Evolutionary conservation across 352 stramenopile species (phyloP), one percentile per base, ranked within the genome.

Genomic region (Pythium sp.): DNA sequence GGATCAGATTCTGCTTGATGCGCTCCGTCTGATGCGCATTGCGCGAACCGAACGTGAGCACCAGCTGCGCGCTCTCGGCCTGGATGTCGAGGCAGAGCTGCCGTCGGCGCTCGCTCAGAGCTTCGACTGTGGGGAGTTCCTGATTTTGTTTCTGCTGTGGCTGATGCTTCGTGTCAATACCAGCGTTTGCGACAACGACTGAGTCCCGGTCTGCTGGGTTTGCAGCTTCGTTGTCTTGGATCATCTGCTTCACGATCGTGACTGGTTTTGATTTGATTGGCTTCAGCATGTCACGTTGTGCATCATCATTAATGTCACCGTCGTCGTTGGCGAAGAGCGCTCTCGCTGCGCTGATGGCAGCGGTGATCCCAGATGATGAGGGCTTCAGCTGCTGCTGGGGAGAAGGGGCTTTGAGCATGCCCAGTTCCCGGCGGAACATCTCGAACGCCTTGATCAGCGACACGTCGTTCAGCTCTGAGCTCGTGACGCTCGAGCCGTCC

Each of bases 41-140:
- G n/a, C 46, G 56, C 14, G 51, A 59, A 28, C 72, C 67, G 64
- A 78, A 74, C 8, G 66, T 72, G 51, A 88, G 57, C 46, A 84
- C 76, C 22, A 86, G 70, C 34, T 78, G 74, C 56, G 80, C 78
- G 58, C 78, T 88, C 63, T 73, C 78, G 2, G 73, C 69, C 34
- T 88, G 80, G 57, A 88, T 84, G 46, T 88, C 80, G 1, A 88
- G 67, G 30, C 80, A 88, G 5, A 88, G 67, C 65, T 81, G 77
- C n/a, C 71, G 73, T 18, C 77, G 74, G 12, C 51, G 72, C 55
- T 81, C 75, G 38, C 76, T 59, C 43, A 86, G 54, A 54, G 5
- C 20, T 49, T 30, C 22, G 15, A 9, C 51, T 57, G 15, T 18
- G 34, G 15, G 18, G 46, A 20, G 26, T 11, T 24, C 26, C 12